Evolutionary conservation across 2,329 filamentous ascomycete genomes (phyloP).

Genomic region (Sporothrix protearum): DNA sequence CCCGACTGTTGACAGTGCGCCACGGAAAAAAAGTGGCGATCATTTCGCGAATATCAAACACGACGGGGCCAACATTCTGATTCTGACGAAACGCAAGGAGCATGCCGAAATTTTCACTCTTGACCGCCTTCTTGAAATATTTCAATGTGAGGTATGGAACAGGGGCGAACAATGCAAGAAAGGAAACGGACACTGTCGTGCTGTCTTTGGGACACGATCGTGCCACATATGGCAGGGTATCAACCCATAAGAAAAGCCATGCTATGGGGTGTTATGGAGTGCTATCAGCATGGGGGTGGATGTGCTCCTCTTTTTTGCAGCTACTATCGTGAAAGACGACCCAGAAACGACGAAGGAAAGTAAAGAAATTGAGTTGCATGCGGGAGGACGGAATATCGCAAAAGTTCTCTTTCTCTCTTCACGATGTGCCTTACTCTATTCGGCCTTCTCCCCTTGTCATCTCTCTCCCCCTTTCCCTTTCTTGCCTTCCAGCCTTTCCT

Average conservation of each 20-base stretch:
- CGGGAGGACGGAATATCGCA: not conserved
- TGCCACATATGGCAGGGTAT: not conserved
- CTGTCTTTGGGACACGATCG: slow-evolving; percentile 2
- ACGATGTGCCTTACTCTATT: not conserved
- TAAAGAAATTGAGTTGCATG: not conserved
- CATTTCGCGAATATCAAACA: slow-evolving; percentile 16
- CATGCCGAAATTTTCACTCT: not conserved
- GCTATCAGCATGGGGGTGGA: not conserved
- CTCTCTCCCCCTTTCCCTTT: not conserved
- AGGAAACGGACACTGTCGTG: not conserved
- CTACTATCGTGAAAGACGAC: not conserved
- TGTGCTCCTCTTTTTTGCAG: not conserved
- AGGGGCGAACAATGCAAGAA: not conserved
- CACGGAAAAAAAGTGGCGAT: slow-evolving; percentile 7
- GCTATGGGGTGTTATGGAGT: not conserved
- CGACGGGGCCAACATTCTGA: not conserved
- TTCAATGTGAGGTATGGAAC: not conserved
- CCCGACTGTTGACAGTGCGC: not conserved
- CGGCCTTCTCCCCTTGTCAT: not conserved
- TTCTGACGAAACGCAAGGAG: slow-evolving; percentile 10
- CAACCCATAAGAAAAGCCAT: not conserved
- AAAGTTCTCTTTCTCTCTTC: not conserved
- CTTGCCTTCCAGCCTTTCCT: not conserved
- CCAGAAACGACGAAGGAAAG: not conserved
- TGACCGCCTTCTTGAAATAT: slow-evolving; percentile 21